Base-by-base conservation (phyloP, 108 stramenopile genomes). In the Ochromonas danica region DNA sequence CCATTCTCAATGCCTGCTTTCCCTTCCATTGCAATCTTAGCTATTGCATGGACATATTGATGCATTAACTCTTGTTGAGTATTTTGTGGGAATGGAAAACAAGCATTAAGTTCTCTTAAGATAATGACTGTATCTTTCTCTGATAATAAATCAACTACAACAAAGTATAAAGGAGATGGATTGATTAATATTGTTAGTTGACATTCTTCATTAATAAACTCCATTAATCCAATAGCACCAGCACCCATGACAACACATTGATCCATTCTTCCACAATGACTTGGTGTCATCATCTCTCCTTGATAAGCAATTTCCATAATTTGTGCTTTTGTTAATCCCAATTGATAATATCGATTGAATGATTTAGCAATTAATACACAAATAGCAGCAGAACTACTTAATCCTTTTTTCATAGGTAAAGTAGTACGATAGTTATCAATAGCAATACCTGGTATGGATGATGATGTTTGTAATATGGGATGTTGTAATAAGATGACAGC, bases 231-330 rank as follows among this genome's bases (percentile, higher is more conserved):
- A 27, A 61, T 42, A 70, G 79, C 82, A 43, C 80, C 83, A 41
- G 70, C 43, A 38, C 84, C 84, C 51, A 82, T 81, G 0, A 81
- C 84, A 51, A 81, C 81, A 27, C 81, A 81, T 71, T 85, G 84
- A 78, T 85, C 84, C 81, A 85, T 81, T 17, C 84, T 75, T 25
- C 84, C 84, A 62, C 84, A 85, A 14, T 63, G 2, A 10, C 61
- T 65, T 35, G 71, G 81, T 0, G 84, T 85, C 17, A 61, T 14
- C 42, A 62, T 25, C 62, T 85, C 84, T 10, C 84, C 84, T 10
- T 61, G 61, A 62, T 85, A 82, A 10, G 84, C 81, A 10, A 41
- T 1, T 27, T 65, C 82, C 84, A 85, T 85, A 71, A 77, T 81
- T 30, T 62, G 67, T 42, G 78, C 39, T 3, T 78, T 85, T 10